phyloP scores from a whole-genome alignment of 129 eudicot species.

The Erigeron canadensis region DNA sequence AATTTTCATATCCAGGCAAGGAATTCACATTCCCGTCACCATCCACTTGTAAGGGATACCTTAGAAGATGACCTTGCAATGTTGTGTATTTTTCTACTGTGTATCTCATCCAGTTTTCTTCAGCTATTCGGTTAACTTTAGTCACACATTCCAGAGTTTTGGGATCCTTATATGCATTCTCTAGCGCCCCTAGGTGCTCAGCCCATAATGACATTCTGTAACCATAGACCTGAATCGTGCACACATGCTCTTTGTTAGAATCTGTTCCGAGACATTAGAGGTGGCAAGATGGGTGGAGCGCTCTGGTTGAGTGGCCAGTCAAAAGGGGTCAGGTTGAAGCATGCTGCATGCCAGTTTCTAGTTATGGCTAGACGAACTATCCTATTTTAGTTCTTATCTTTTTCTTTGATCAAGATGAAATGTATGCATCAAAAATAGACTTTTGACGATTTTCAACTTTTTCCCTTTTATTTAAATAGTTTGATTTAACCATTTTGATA shows the following conservation, averaged over 20 bases:
- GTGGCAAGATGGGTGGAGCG: too few relatives aligned
- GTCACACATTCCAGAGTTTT: conserved; percentile 61
- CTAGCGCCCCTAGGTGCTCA: conserved; percentile 63
- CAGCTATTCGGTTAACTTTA: conserved; percentile 56
- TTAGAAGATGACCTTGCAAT: conserved; percentile 77
- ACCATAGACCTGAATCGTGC: conserved; percentile 57
- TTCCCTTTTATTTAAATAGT: too few relatives aligned
- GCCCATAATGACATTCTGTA: conserved; percentile 90
- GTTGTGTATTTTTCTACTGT: conserved; percentile 29
- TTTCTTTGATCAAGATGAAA: too few relatives aligned
- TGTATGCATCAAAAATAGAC: background rate
- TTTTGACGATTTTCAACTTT: background rate
- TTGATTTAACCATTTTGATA: background rate
- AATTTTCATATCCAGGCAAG: conserved; percentile 49
- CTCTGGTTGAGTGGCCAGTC: background rate
- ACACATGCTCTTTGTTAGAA: background rate
- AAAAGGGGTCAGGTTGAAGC: background rate
- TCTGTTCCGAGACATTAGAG: background rate
- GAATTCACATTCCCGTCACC: conserved; percentile 60
- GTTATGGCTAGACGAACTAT: too few relatives aligned
- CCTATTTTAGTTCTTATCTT: too few relatives aligned
- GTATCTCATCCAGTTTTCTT: conserved; percentile 63
- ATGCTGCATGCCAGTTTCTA: too few relatives aligned
- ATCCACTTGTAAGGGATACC: conserved; percentile 69
- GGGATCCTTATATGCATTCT: conserved; percentile 50